Percentiles rank a stretch among this genome's conserved stretches.
phyloP scores from a whole-genome alignment of 2,329 filamentous ascomycete species.

The Fusarium globosum region DNA sequence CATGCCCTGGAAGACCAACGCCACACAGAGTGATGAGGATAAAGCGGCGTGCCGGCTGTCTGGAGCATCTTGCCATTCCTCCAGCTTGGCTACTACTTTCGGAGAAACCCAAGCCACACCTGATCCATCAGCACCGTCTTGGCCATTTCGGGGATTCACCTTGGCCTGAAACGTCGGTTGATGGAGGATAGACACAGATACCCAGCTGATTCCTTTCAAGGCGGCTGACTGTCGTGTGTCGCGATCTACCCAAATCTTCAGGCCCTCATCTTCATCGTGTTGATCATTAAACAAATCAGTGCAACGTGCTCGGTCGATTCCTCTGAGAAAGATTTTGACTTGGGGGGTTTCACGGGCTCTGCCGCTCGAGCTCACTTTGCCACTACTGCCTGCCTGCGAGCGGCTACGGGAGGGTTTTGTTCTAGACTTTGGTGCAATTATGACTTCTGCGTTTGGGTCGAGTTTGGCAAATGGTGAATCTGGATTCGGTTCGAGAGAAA shows the following conservation, averaged over 20 bases:
- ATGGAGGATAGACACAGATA: neutral
- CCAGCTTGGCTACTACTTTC: neutral
- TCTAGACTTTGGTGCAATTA: slow-evolving; percentile 92
- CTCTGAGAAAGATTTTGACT: neutral
- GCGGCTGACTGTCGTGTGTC: too few relatives aligned
- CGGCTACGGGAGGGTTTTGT: slow-evolving; percentile 62
- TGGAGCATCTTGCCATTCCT: neutral
- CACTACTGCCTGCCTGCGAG: neutral
- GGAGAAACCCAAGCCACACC: neutral
- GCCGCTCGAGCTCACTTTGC: too few relatives aligned
- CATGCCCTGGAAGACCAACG: neutral
- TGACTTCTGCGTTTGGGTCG: slow-evolving; percentile 92
- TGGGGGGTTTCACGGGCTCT: neutral
- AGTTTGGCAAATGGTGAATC: slow-evolving; percentile 90
- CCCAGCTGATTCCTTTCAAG: neutral
- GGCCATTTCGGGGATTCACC: neutral
- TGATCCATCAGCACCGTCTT: neutral
- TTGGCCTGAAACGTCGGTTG: neutral
- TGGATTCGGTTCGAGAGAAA: slow-evolving; percentile 78
- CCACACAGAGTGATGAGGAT: neutral
- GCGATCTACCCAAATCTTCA: too few relatives aligned
- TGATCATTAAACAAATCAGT: neutral
- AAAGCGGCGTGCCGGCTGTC: neutral
- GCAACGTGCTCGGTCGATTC: neutral
- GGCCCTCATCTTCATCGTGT: too few relatives aligned